These are phyloP conservation scores for Rhypophila decipiens DNA, from an alignment of 495 filamentous ascomycete species.

Conservation along the genomic window DNA sequence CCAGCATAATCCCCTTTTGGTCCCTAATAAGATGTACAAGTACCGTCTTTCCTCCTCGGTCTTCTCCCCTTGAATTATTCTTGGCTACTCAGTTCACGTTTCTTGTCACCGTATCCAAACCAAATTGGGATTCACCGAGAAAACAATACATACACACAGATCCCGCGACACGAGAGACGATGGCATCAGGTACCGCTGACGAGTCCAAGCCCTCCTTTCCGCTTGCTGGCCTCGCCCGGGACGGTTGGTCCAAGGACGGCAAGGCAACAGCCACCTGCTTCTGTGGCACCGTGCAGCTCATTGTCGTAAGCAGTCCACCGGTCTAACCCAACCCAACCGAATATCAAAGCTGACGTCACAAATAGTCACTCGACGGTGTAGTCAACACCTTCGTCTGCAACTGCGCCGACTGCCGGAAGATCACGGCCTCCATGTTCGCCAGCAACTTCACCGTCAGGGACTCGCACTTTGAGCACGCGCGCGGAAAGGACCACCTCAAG, in stretches of 20 bases:
- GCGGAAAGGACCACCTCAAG: constrained; percentile 40
- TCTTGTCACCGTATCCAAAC: no score
- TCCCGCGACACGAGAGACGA: no score
- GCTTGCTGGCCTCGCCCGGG: constrained; percentile 18
- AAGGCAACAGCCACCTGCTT: constrained; percentile 49
- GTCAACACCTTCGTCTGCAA: constrained; percentile 50
- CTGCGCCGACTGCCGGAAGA: constrained; percentile 52
- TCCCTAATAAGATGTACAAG: no score
- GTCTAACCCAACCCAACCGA: background rate
- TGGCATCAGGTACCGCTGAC: no score
- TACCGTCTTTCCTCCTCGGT: no score
- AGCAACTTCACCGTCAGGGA: constrained; percentile 46
- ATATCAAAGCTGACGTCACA: background rate
- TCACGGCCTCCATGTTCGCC: constrained; percentile 55
- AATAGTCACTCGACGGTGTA: constrained; percentile 23
- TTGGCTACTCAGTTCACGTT: no score
- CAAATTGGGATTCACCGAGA: no score
- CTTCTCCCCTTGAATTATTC: no score
- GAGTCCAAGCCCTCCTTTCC: constrained; percentile 20
- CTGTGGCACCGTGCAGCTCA: constrained; percentile 49
- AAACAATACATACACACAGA: no score
- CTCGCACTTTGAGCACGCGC: constrained; percentile 35
- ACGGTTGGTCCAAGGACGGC: constrained; percentile 35
- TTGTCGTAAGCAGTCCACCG: constrained; percentile 36
- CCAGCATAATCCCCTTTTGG: no score